Evolutionary conservation across 2,329 filamentous ascomycete species (phyloP).

Genomic region (Onygenales sp.): DNA sequence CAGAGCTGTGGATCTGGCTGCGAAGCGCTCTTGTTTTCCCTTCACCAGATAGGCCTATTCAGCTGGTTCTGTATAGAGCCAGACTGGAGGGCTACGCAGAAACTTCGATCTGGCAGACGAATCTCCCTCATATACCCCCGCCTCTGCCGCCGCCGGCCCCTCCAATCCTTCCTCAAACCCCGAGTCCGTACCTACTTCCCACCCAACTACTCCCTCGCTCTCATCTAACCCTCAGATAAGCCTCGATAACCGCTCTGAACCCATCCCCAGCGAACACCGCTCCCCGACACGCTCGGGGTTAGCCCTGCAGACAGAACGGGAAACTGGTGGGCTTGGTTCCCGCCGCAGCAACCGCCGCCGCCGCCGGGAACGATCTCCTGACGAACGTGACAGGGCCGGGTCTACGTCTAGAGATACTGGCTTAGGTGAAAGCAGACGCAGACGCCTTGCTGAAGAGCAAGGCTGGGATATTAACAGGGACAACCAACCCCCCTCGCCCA

Average conservation of each 20-base stretch:
- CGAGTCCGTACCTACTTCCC: constrained; percentile 41
- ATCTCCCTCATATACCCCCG: constrained; percentile 44
- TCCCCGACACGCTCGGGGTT: constrained; percentile 1
- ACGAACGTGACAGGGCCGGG: constrained; percentile 14
- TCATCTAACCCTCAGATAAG: constrained; percentile 6
- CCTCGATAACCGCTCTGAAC: not conserved
- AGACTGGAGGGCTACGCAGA: constrained; percentile 34
- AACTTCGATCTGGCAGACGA: constrained; percentile 66
- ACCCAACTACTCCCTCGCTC: constrained; percentile 22
- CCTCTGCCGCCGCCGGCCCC: constrained; percentile 60
- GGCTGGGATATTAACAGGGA: constrained; percentile 17
- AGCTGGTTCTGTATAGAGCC: constrained; percentile 37
- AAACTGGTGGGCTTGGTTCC: constrained; percentile 7
- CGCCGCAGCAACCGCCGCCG: constrained; percentile 18
- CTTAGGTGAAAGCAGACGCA: constrained; percentile 18
- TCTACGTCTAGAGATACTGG: constrained; percentile 15
- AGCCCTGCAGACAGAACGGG: constrained; percentile 1
- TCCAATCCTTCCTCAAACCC: constrained; percentile 49
- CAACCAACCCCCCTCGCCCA: constrained; percentile 33
- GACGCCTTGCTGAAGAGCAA: constrained; percentile 18
- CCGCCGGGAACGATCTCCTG: constrained; percentile 22
- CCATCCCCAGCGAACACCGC: not conserved
- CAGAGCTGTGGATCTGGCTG: constrained; percentile 4
- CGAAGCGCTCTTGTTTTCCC: not conserved
- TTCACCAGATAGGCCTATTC: constrained; percentile 24